Conservation (phyloP, 768 basidiomycete genomes). For the Boletus reticuloceps region DNA sequence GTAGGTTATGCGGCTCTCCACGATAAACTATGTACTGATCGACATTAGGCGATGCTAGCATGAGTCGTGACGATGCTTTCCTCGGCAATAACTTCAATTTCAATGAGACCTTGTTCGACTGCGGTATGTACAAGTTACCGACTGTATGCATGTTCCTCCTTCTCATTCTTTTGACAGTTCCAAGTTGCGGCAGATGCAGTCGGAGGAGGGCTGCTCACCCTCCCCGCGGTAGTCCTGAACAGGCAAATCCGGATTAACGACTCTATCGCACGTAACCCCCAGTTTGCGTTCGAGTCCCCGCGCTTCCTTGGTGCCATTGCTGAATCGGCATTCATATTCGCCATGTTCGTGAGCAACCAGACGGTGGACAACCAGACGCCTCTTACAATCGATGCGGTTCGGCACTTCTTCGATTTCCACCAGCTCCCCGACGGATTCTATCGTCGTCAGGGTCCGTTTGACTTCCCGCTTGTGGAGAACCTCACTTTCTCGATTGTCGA, state of each 20-base stretch:
- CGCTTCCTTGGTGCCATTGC: slow-evolving; percentile 12
- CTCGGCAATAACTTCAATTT: slow-evolving; percentile 20
- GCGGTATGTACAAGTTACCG: background rate
- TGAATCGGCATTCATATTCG: slow-evolving; percentile 16
- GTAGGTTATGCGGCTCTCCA: background rate
- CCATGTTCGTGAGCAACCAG: slow-evolving; percentile 24
- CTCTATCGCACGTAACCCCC: slow-evolving; percentile 22
- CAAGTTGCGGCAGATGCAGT: slow-evolving; percentile 10
- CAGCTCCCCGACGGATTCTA: slow-evolving; percentile 14
- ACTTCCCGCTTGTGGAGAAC: background rate
- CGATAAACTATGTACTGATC: too few relatives aligned
- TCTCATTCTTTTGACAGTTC: background rate
- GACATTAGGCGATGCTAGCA: slow-evolving; percentile 20
- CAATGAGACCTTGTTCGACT: slow-evolving; percentile 24
- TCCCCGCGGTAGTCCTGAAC: slow-evolving; percentile 16
- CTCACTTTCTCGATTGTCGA: background rate
- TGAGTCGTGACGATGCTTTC: slow-evolving; percentile 19
- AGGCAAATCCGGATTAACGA: slow-evolving; percentile 17
- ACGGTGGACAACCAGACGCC: slow-evolving; percentile 4
- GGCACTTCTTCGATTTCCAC: slow-evolving; percentile 13
- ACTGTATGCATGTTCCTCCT: too few relatives aligned
- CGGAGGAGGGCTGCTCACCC: slow-evolving; percentile 12
- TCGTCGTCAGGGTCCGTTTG: slow-evolving; percentile 12
- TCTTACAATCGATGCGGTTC: slow-evolving; percentile 4
- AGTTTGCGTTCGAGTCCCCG: slow-evolving; percentile 13